These are phyloP conservation scores for Penicillium sp. DNA, from an alignment of 2,329 filamentous ascomycete species.

Conservation along the genomic window DNA sequence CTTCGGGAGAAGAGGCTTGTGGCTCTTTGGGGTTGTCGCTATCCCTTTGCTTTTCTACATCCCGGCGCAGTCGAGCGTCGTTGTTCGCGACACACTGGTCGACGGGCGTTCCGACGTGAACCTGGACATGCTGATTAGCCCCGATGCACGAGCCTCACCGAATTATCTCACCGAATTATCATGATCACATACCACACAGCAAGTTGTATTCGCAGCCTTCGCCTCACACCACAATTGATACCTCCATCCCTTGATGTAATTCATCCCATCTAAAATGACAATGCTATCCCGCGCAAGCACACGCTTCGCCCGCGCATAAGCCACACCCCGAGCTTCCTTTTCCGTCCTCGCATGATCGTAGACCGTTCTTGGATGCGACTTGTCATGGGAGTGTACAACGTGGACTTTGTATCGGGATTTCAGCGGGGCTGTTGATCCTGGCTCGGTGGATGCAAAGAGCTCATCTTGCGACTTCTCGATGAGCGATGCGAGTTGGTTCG, in stretches of 20 bases:
- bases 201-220: slow-evolving; percentile 63
- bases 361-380: slow-evolving; percentile 51
- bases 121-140: slow-evolving; percentile 36
- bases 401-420: slow-evolving; percentile 50
- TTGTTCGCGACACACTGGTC: slow-evolving; percentile 60
- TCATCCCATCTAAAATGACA: slow-evolving; percentile 65
- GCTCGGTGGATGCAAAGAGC: slow-evolving; percentile 36
- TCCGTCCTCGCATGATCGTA: slow-evolving; percentile 61
- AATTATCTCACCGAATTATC: background rate
- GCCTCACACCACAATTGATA: slow-evolving; percentile 70
- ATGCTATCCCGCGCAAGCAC: slow-evolving; percentile 59
- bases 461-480: slow-evolving; percentile 54
- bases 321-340: slow-evolving; percentile 64
- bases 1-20: slow-evolving; percentile 7
- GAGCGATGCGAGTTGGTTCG: slow-evolving; percentile 56
- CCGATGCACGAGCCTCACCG: background rate
- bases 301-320: slow-evolving; percentile 64
- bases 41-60: slow-evolving; percentile 14
- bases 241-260: slow-evolving; percentile 69
- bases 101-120: slow-evolving; percentile 60
- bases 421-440: slow-evolving; percentile 33
- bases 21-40: background rate
- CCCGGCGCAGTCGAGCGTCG: slow-evolving; percentile 35
- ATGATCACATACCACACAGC: slow-evolving; percentile 57
- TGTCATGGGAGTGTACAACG: slow-evolving; percentile 44